Evolutionary conservation across 768 basidiomycete species (phyloP), one percentile per base, ranked within the genome.

Genomic region (Suillus brevipes): DNA sequence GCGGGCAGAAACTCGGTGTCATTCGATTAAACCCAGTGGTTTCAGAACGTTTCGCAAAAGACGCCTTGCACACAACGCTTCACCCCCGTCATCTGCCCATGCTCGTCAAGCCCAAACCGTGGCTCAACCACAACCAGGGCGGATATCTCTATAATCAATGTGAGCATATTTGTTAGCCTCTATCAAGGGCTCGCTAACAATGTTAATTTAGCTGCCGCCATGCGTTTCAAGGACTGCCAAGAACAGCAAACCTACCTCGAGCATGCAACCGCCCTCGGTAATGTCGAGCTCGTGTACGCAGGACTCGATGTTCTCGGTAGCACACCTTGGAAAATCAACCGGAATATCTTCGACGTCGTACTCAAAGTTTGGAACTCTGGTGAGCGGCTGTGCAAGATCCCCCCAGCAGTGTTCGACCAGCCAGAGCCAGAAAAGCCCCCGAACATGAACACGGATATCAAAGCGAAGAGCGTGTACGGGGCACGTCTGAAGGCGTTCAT

Each of bases 1-100:
- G 92, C n/a, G 95, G 97, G 1, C 89, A 89, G 67, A 97, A 95
- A 74, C 83, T 97, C n/a, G 97, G 97, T 36, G 87, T 98, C 25
- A 89, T 99, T 74, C 88, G 88, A 73, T 78, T 97, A 65, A 97
- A 98, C 75, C 88, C 90, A 0, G 87, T 83, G 5, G 90, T 99
- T 6, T 80, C 89, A 4, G 87, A 91, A 16, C 85, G 90, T 3
- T 79, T 99, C 62, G 87, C 92, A 3, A 87, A 85, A 64, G 96
- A 98, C 66, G 82, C 78, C 47, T 72, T 95, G 23, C 78, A 81
- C 14, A 84, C 88, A 61, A 86, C 90, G 0, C 80, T 98, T 20
- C 95, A 97, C 77, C 95, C 97, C 18, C 92, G 95, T 2, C 93
- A 97, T 76, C 83, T 99, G 28, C 97, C 97, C 10, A 99, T 99